phyloP scores from a whole-genome alignment of 768 basidiomycete species.

The Xerocomus brunneocitrinus region DNA sequence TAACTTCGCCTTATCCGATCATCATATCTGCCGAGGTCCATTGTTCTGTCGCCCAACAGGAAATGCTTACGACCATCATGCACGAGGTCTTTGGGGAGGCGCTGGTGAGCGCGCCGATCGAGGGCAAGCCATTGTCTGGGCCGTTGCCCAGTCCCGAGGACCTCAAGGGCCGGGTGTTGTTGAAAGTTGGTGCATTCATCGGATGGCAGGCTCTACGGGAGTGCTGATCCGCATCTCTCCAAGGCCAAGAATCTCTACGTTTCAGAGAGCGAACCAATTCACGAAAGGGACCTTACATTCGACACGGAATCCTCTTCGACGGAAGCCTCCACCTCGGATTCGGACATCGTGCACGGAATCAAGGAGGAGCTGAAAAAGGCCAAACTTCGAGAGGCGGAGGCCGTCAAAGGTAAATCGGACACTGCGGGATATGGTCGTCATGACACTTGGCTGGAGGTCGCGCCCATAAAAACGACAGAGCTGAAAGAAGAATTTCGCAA shows the following conservation, averaged over 20 bases:
- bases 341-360: constrained; percentile 22
- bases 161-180: constrained; percentile 66
- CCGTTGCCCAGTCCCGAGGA: constrained; percentile 80
- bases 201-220: not conserved
- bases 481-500: constrained; percentile 38
- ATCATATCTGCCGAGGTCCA: constrained; percentile 93
- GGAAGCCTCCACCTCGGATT: constrained; percentile 35
- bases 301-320: constrained; percentile 43
- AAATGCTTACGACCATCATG: constrained; percentile 74
- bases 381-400: constrained; percentile 29
- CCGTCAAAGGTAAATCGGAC: constrained; percentile 31
- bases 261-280: constrained; percentile 11
- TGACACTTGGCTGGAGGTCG: constrained; percentile 13
- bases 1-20: constrained; percentile 85
- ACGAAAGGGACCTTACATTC: constrained; percentile 30
- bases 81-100: constrained; percentile 36
- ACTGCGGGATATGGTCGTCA: not conserved
- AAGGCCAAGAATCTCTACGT: constrained; percentile 79
- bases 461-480: constrained; percentile 23
- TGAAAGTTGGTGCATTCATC: constrained; percentile 56
- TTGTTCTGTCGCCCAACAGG: constrained; percentile 60
- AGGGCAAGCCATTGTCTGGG: constrained; percentile 45
- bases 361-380: constrained; percentile 27
- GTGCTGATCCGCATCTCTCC: constrained; percentile 1
- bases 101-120: constrained; percentile 45